Percentiles rank a stretch among this genome's conserved stretches.
phyloP scores from a whole-genome alignment of 805 yeast genomes.

The Lipomyces chichibuensis region DNA sequence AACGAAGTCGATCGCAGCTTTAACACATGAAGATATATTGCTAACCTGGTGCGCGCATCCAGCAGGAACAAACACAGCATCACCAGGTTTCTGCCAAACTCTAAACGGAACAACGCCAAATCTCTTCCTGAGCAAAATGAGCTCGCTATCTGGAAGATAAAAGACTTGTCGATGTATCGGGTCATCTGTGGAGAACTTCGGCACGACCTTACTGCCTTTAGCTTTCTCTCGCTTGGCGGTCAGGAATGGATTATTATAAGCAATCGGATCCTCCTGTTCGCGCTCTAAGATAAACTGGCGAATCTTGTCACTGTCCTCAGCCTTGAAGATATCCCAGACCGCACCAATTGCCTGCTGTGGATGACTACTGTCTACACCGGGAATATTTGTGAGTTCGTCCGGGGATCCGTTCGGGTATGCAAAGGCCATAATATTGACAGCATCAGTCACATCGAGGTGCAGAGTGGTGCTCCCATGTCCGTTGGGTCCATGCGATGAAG shows the following conservation, averaged over 20 bases:
- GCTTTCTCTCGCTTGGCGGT: constrained; percentile 16
- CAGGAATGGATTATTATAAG: constrained; percentile 21
- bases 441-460: constrained; percentile 33
- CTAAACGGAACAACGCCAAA: constrained; percentile 24
- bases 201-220: constrained; percentile 1
- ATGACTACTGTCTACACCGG: constrained; percentile 12
- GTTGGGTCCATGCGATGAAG: constrained; percentile 19
- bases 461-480: constrained; percentile 26
- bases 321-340: constrained; percentile 30
- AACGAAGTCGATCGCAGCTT: constrained; percentile 31
- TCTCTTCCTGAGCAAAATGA: constrained; percentile 22
- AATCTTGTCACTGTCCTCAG: constrained; percentile 26
- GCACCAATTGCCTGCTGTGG: constrained; percentile 23
- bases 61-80: constrained; percentile 35
- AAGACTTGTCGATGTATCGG: constrained; percentile 33
- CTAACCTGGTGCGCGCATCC: constrained; percentile 36
- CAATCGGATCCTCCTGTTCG: constrained; percentile 27
- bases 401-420: constrained; percentile 22
- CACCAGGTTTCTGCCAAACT: constrained; percentile 34
- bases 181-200: constrained; percentile 23
- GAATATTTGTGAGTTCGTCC: constrained; percentile 13
- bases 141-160: constrained; percentile 28
- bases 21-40: constrained; percentile 31
- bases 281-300: constrained; percentile 29
- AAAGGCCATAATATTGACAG: constrained; percentile 28